phyloP scores from a whole-genome alignment of 768 basidiomycete genomes.

The Tubosaeta sp. region DNA sequence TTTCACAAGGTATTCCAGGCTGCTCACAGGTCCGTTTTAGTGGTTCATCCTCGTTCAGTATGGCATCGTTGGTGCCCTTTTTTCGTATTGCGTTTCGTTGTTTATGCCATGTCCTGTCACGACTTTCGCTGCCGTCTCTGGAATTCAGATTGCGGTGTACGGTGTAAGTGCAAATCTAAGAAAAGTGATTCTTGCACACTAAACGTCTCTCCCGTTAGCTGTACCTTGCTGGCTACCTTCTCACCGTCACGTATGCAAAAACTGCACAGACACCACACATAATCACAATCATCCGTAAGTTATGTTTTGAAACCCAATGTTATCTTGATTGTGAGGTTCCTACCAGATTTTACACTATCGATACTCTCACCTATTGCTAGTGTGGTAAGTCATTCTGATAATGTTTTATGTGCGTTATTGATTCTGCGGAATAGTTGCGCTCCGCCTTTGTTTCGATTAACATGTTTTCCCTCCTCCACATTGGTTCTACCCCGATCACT shows the following conservation, averaged over 20 bases:
- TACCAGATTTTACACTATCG: conserved; percentile 58
- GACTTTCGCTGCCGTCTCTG: conserved; percentile 69
- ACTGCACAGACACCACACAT: conserved; percentile 48
- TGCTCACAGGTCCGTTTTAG: conserved; percentile 34
- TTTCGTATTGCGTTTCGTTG: conserved; percentile 65
- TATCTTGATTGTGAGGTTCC: not conserved
- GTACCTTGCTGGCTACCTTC: conserved; percentile 67
- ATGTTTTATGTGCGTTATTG: not conserved
- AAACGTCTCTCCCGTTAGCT: conserved; percentile 45
- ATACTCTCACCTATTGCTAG: conserved; percentile 66
- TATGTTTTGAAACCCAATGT: conserved; percentile 13
- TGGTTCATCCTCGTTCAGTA: conserved; percentile 72
- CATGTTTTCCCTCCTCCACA: conserved; percentile 69
- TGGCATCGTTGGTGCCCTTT: conserved; percentile 62
- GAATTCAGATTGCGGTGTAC: conserved; percentile 70
- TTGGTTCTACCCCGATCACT: conserved; percentile 46
- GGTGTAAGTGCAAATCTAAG: conserved; percentile 42
- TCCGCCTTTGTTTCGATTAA: conserved; percentile 74
- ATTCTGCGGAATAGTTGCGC: conserved; percentile 42
- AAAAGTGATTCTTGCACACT: conserved; percentile 19
- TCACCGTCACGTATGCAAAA: conserved; percentile 71
- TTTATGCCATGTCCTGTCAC: conserved; percentile 61
- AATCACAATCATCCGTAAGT: conserved; percentile 57
- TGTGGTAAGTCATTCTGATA: conserved; percentile 45
- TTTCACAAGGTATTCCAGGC: not conserved